Evolutionary conservation across 805 yeast species (phyloP).

Genomic region (Ogataea nitratoaversa): DNA sequence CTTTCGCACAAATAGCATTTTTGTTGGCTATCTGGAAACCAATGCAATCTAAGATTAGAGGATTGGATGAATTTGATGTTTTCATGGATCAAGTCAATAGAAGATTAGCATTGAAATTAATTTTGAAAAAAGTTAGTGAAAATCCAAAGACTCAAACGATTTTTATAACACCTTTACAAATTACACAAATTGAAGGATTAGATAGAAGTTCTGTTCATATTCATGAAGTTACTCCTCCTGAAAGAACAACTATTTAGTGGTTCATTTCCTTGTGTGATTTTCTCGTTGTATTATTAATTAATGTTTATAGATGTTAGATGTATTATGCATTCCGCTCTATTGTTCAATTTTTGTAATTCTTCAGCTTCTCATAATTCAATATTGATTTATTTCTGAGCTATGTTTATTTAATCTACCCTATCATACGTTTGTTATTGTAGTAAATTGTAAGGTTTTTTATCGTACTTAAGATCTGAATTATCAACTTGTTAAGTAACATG

Average conservation of each 20-base stretch:
- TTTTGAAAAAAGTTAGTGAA: constrained; percentile 61
- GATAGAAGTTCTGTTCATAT: constrained; percentile 53
- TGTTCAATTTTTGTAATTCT: no score
- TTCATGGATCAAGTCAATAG: constrained; percentile 95
- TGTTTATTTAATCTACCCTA: no score
- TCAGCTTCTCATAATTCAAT: no score
- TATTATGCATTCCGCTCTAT: no score
- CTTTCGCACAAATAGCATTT: constrained; percentile 87
- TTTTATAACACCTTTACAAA: constrained; percentile 92
- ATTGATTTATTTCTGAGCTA: no score
- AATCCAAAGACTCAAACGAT: constrained; percentile 77
- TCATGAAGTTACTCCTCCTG: constrained; percentile 50
- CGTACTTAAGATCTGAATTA: no score
- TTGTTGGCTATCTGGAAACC: constrained; percentile 88
- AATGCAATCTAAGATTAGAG: constrained; percentile 83
- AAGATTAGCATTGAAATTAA: constrained; percentile 67
- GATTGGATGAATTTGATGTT: constrained; percentile 95
- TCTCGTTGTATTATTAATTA: no score
- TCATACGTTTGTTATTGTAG: no score
- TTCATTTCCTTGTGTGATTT: not conserved
- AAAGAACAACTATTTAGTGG: constrained; percentile 17
- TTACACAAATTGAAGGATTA: constrained; percentile 62
- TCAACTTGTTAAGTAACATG: no score
- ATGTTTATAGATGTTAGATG: no score
- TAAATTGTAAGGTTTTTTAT: no score